A percentile compares a stretch with the other conserved stretches of the same genome.
These are phyloP conservation scores for Salix purpurea DNA, from an alignment of 345 rosid species.

Conservation along the genomic window DNA sequence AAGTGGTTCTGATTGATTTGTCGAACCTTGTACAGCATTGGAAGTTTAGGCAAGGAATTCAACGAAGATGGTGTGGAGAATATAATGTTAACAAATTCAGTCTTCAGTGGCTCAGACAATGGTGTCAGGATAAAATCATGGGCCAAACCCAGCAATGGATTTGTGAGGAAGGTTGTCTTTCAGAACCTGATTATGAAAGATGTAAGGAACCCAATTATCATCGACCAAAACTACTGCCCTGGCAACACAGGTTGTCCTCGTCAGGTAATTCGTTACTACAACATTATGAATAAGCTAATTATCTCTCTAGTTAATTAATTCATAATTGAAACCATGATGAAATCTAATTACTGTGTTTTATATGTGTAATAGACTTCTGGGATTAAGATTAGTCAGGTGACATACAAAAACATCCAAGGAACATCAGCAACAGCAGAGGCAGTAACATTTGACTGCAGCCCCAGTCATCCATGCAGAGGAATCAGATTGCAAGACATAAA, in stretches of 20 bases:
- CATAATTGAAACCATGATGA: not conserved
- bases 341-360: not conserved
- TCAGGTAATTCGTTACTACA: not conserved
- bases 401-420: constrained; percentile 38
- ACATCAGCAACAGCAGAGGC: constrained; percentile 38
- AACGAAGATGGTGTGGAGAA: constrained; percentile 44
- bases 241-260: constrained; percentile 1
- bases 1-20: not conserved
- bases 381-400: constrained; percentile 32
- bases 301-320: not conserved
- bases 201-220: constrained; percentile 25
- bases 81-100: constrained; percentile 26
- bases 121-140: constrained; percentile 55
- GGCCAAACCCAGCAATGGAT: constrained; percentile 34
- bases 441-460: constrained; percentile 37
- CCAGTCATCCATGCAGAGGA: constrained; percentile 27
- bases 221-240: constrained; percentile 21
- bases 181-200: constrained; percentile 31
- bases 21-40: constrained; percentile 24
- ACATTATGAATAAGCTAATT: not conserved
- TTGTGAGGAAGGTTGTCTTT: constrained; percentile 30
- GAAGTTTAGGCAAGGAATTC: constrained; percentile 30
- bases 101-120: constrained; percentile 34
- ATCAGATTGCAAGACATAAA: constrained; percentile 32
- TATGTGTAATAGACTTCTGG: constrained; percentile 29